phyloP scores from a whole-genome alignment of 768 basidiomycete species.

The Lepiota venenata region DNA sequence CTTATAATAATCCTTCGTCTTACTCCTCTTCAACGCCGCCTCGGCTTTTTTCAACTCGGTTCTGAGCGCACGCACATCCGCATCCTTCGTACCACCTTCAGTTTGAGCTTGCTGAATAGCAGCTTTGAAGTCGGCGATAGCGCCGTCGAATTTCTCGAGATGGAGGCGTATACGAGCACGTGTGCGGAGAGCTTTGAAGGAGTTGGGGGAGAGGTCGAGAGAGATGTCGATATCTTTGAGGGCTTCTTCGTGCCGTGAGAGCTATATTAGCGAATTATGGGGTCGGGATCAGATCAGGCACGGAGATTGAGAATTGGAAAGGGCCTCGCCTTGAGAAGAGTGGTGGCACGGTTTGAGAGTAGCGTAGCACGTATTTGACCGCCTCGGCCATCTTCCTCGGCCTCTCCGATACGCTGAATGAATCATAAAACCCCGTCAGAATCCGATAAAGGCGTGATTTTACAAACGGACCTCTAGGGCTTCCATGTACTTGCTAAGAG shows the following conservation, averaged over 20 bases:
- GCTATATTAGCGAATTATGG: constrained; percentile 39
- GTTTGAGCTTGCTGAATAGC: constrained; percentile 70
- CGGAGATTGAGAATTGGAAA: neutral
- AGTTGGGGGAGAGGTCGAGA: constrained; percentile 54
- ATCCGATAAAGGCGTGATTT: too few species aligned
- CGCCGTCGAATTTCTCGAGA: constrained; percentile 69
- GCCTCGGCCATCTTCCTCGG: constrained; percentile 71
- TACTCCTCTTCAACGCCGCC: constrained; percentile 77
- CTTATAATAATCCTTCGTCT: constrained; percentile 89
- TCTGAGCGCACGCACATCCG: constrained; percentile 59
- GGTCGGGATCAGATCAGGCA: constrained; percentile 11
- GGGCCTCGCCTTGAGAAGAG: constrained; percentile 61
- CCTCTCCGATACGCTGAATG: constrained; percentile 57
- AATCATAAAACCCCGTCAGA: too few species aligned
- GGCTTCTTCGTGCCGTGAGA: constrained; percentile 64
- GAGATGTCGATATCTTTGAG: constrained; percentile 69
- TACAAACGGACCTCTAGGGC: constrained; percentile 55
- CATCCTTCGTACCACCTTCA: constrained; percentile 53
- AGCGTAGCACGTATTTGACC: constrained; percentile 80
- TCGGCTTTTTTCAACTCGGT: constrained; percentile 80
- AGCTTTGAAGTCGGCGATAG: constrained; percentile 74
- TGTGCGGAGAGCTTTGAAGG: constrained; percentile 86
- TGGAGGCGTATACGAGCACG: constrained; percentile 77
- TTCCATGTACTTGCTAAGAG: constrained; percentile 65
- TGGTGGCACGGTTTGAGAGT: constrained; percentile 81